Percentiles rank a stretch among this genome's conserved stretches.
These are phyloP conservation scores for Candida hispaniensis DNA, from an alignment of 805 yeast genomes.

Conservation along the genomic window DNA sequence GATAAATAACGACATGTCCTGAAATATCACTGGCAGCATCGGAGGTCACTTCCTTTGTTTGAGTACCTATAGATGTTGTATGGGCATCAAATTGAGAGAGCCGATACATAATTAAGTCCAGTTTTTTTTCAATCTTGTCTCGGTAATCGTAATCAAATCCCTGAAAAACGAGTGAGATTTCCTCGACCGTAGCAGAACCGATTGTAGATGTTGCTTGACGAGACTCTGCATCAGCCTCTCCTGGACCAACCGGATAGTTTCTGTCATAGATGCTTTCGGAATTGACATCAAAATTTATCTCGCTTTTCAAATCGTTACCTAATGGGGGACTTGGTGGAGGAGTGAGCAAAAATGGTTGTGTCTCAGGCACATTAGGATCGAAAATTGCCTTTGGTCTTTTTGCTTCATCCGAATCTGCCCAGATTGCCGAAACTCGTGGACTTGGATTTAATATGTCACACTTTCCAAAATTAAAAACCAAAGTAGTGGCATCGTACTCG, in stretches of 20 bases:
- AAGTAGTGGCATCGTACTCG: conserved; percentile 2
- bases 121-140: conserved; percentile 16
- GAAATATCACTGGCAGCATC: too few relatives aligned
- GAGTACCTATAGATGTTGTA: conserved; percentile 7
- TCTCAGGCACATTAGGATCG: too few relatives aligned
- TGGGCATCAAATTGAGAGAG: conserved; percentile 12
- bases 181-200: conserved; percentile 10
- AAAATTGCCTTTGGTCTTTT: too few relatives aligned
- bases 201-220: conserved; percentile 4
- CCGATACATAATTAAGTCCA: conserved; percentile 9
- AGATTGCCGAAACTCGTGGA: too few relatives aligned
- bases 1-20: too few relatives aligned
- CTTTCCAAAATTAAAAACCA: conserved; percentile 1
- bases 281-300: conserved; percentile 11
- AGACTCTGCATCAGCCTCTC: conserved; percentile 10
- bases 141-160: conserved; percentile 15
- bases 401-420: too few relatives aligned
- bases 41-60: conserved; percentile 1
- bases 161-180: conserved; percentile 5
- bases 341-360: too few relatives aligned
- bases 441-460: conserved; percentile 4
- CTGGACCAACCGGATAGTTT: conserved; percentile 11
- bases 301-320: too few relatives aligned
- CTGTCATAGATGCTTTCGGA: conserved; percentile 7
- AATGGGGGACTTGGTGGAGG: too few relatives aligned